These are phyloP conservation scores for Tricholoma terreum DNA, from an alignment of 768 basidiomycete species.

Conservation along the genomic window DNA sequence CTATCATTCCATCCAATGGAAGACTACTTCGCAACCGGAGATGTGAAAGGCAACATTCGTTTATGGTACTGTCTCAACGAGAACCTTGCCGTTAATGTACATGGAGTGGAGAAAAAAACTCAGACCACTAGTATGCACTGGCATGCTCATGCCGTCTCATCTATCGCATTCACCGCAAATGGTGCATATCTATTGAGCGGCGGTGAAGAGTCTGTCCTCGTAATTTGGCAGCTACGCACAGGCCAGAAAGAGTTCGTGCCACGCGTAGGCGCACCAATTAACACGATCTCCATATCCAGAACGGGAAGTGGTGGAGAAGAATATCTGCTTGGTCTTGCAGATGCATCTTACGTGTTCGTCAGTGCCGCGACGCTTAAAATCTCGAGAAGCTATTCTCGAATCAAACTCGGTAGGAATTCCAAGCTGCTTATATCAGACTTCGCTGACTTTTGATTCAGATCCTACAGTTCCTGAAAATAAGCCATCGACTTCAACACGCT, in stretches of 20 bases:
- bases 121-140: conserved; percentile 90
- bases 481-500: conserved; percentile 38
- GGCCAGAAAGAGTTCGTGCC: conserved; percentile 92
- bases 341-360: conserved; percentile 78
- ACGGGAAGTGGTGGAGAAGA: conserved; percentile 67
- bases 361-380: conserved; percentile 70
- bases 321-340: conserved; percentile 78
- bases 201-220: conserved; percentile 94
- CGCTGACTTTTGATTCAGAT: conserved; percentile 21
- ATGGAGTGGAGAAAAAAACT: conserved; percentile 72
- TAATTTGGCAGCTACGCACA: conserved; percentile 92
- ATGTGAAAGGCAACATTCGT: conserved; percentile 77
- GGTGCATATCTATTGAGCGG: conserved; percentile 92
- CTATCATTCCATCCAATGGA: conserved; percentile 85
- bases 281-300: conserved; percentile 59
- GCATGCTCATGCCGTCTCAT: conserved; percentile 93
- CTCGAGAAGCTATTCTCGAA: conserved; percentile 66
- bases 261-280: conserved; percentile 84
- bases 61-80: conserved; percentile 91
- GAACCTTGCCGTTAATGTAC: conserved; percentile 43
- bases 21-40: conserved; percentile 95
- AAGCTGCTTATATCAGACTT: background rate
- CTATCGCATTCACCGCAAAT: conserved; percentile 82
- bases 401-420: conserved; percentile 64
- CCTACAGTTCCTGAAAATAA: conserved; percentile 26